A percentile compares a stretch with the other conserved stretches of the same genome.
Evolutionary conservation across 2,329 filamentous ascomycete genomes (phyloP).

Genomic region (Ustilaginoidea virens): DNA sequence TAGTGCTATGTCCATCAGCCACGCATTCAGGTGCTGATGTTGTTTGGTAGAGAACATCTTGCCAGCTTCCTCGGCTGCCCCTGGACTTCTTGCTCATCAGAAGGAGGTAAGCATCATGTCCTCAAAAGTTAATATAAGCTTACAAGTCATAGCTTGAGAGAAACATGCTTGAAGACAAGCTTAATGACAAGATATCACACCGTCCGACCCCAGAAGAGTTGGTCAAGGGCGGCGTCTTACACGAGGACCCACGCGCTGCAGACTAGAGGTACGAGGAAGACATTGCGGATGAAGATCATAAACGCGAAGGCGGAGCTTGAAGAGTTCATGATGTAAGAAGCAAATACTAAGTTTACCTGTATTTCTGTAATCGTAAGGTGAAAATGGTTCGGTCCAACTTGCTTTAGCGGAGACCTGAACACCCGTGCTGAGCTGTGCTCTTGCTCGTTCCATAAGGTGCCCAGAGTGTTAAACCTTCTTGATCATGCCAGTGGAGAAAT

Average conservation of each 20-base stretch:
- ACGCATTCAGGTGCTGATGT: slow-evolving; percentile 8
- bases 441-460: too few species aligned
- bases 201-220: slow-evolving; percentile 63
- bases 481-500: too few species aligned
- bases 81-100: slow-evolving; percentile 64
- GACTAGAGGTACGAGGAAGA: slow-evolving; percentile 43
- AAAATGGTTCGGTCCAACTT: too few species aligned
- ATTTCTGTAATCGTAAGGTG: too few species aligned
- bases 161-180: slow-evolving; percentile 71
- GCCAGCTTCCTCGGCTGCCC: slow-evolving; percentile 61
- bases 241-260: slow-evolving; percentile 45
- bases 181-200: slow-evolving; percentile 75
- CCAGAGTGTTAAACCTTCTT: too few species aligned
- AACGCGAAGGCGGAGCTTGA: slow-evolving; percentile 46
- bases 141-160: slow-evolving; percentile 46
- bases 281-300: slow-evolving; percentile 49
- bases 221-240: slow-evolving; percentile 65
- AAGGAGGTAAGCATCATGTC: slow-evolving; percentile 37
- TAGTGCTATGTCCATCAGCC: too few species aligned
- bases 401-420: too few species aligned
- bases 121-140: background rate
- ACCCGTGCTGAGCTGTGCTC: too few species aligned
- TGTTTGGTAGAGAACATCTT: slow-evolving; percentile 67
- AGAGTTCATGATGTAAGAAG: background rate
- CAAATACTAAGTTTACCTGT: background rate